Evolutionary conservation across 1,284 basidiomycete genomes (phyloP), one percentile per base, ranked within the genome.

Genomic region (Schizopora paradoxa): DNA sequence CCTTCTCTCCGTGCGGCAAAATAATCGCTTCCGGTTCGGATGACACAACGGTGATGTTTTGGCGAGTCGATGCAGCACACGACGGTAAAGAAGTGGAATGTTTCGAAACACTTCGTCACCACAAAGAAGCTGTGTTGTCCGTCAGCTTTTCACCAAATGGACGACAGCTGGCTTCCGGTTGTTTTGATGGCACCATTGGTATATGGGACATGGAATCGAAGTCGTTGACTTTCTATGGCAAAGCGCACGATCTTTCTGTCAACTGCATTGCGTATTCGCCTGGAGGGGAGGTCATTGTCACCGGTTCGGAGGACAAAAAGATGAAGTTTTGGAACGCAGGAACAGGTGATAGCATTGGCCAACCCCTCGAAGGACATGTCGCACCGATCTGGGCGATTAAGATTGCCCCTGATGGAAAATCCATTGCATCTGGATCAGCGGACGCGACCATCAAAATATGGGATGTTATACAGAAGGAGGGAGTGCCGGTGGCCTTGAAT

Each of bases 141-240:
- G 33, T 52, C 10, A 39, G 36, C 8, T 32, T 47, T 14, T 47
- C 37, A 4, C 45, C 48, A 4, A 38, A 32, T 40, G 27, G 25
- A 13, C 5, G 11, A 21, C 45, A 16, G n/a, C 14, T 50, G 6
- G 48, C 45, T 11, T 47, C 44, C 6, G 45, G 36, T 4, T 46
- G 37, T 6, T 5, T 7, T 4, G 23, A 46, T 39, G n/a, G 31
- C 5, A 32, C 25, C 13, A 41, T 50, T 21, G 34, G 29, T 11
- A 10, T 42, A 5, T 50, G 48, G 48, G 38, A 34, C 22, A 19
- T 14, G 5, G 29, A 25, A 18, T n/a, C 14, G n/a, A n/a, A n/a
- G n/a, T n/a, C n/a, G n/a, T n/a, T n/a, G n/a, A n/a, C n/a, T n/a
- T n/a, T n/a, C n/a, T n/a, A n/a, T n/a, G n/a, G n/a, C n/a, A n/a